These are phyloP conservation scores for Backusella luteola DNA, from an alignment of 192 early-diverging fungal species.

Conservation along the genomic window DNA sequence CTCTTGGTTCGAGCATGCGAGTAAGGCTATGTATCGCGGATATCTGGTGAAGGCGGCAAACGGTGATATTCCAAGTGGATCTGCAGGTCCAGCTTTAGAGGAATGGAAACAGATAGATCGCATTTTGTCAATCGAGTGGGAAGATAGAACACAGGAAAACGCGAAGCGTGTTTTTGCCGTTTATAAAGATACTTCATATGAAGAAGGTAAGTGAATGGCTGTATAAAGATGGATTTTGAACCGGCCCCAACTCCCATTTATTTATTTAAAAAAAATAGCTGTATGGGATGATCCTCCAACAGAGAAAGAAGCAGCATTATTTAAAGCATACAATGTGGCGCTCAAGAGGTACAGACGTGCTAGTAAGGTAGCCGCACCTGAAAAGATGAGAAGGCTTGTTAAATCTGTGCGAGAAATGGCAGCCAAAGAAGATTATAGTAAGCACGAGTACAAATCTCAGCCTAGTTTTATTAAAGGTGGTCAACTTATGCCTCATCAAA, in stretches of 20 bases:
- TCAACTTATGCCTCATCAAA: constrained; percentile 62
- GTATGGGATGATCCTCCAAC: constrained; percentile 40
- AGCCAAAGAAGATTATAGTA: constrained; percentile 35
- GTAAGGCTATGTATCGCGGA: constrained; percentile 22
- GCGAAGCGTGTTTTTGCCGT: constrained; percentile 59
- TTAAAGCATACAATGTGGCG: constrained; percentile 37
- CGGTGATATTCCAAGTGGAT: constrained; percentile 11
- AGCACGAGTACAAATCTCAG: constrained; percentile 49
- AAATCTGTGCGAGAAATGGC: constrained; percentile 21
- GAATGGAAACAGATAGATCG: constrained; percentile 44
- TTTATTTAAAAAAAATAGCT: constrained; percentile 24
- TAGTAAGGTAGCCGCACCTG: constrained; percentile 35
- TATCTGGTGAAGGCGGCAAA: constrained; percentile 28
- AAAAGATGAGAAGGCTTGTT: constrained; percentile 31
- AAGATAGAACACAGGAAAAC: constrained; percentile 29
- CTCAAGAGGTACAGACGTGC: constrained; percentile 39
- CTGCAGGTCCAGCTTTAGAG: constrained; percentile 24
- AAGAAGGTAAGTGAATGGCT: constrained; percentile 40
- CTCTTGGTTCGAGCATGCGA: constrained; percentile 41
- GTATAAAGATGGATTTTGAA: not conserved
- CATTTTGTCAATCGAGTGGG: constrained; percentile 40
- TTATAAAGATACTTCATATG: constrained; percentile 58
- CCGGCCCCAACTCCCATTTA: not conserved
- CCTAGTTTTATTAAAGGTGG: constrained; percentile 54
- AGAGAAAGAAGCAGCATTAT: constrained; percentile 25